Evolutionary conservation across 345 rosid species (phyloP).

Genomic region (Acer negundo): DNA sequence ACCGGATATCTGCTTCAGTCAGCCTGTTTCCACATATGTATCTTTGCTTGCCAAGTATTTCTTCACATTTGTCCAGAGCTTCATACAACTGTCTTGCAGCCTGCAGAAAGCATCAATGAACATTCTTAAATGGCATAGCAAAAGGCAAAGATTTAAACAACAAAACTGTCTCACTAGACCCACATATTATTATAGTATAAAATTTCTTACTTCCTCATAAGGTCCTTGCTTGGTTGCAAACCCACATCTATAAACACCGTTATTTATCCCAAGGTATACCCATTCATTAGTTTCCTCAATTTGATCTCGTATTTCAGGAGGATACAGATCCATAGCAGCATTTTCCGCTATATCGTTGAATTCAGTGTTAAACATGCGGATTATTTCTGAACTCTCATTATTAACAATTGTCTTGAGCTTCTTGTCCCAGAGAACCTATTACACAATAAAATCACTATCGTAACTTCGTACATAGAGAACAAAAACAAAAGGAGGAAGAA

Average conservation of each 20-base stretch:
- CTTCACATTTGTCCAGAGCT: conserved; percentile 79
- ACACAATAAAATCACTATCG: conserved; percentile 18
- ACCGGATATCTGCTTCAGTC: conserved; percentile 73
- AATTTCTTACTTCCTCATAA: conserved; percentile 51
- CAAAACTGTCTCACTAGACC: neutral
- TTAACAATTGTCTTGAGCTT: conserved; percentile 61
- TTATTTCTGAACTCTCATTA: conserved; percentile 61
- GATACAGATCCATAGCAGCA: conserved; percentile 52
- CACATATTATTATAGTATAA: neutral
- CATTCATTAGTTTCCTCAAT: conserved; percentile 50
- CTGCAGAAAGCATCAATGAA: conserved; percentile 36
- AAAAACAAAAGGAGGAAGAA: neutral
- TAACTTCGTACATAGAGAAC: conserved; percentile 19
- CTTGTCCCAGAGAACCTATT: conserved; percentile 61
- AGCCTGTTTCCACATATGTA: conserved; percentile 71
- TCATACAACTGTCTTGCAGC: conserved; percentile 68
- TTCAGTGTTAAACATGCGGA: conserved; percentile 52
- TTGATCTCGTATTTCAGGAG: conserved; percentile 37
- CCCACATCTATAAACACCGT: conserved; percentile 55
- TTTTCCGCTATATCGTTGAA: conserved; percentile 52
- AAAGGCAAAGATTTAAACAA: neutral
- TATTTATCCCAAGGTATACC: conserved; percentile 50
- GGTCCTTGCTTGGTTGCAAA: conserved; percentile 58
- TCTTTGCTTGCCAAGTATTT: conserved; percentile 61
- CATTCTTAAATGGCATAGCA: neutral